phyloP scores from a whole-genome alignment of 768 basidiomycete species.

The Tricholoma sp. region DNA sequence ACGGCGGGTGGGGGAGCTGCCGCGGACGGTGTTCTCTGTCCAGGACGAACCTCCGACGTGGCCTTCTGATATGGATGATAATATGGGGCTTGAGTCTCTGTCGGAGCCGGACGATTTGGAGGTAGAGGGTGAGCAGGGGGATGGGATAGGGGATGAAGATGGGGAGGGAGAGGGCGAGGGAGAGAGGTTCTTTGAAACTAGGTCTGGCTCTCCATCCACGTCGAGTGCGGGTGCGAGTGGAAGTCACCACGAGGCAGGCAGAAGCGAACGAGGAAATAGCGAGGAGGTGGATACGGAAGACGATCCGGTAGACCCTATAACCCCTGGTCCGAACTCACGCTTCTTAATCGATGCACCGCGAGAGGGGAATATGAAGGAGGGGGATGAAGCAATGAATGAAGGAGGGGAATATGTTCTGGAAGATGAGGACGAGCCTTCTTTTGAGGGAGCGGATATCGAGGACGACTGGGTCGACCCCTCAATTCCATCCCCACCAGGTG shows the following conservation, averaged over 20 bases:
- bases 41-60: constrained; percentile 87
- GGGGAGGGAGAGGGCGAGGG: constrained; percentile 40
- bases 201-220: constrained; percentile 34
- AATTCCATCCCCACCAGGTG: constrained; percentile 27
- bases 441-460: constrained; percentile 49
- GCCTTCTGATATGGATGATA: constrained; percentile 71
- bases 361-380: constrained; percentile 19
- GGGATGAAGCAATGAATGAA: constrained; percentile 6
- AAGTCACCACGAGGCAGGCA: constrained; percentile 16
- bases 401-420: constrained; percentile 29
- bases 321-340: constrained; percentile 50
- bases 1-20: constrained; percentile 57
- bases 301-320: constrained; percentile 65
- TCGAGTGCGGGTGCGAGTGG: constrained; percentile 36
- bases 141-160: constrained; percentile 17
- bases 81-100: constrained; percentile 76
- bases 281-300: constrained; percentile 69
- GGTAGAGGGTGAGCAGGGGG: constrained; percentile 28
- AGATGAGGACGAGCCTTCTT: constrained; percentile 42
- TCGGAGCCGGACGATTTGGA: constrained; percentile 68
- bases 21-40: constrained; percentile 77
- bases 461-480: constrained; percentile 71
- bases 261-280: constrained; percentile 34
- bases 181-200: constrained; percentile 53
- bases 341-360: constrained; percentile 29